Evolutionary conservation across 768 basidiomycete genomes (phyloP).

Genomic region (Boletus vinaceobasis): DNA sequence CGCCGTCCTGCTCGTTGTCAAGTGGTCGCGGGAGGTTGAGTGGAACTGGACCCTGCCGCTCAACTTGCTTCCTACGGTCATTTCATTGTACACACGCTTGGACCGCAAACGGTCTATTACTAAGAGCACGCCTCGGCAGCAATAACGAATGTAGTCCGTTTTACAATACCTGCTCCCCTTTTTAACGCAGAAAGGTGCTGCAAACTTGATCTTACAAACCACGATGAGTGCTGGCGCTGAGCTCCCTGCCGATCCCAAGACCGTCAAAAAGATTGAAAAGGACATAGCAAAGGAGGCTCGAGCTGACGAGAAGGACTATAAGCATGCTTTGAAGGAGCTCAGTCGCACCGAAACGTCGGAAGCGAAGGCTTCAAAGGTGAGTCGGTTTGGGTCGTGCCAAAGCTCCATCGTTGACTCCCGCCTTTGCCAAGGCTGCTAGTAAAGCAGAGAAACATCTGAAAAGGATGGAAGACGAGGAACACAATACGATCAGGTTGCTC

Average conservation of each 20-base stretch:
- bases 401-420: background rate
- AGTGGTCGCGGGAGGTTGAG: conserved; percentile 9
- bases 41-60: conserved; percentile 12
- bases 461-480: conserved; percentile 50
- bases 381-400: background rate
- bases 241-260: conserved; percentile 21
- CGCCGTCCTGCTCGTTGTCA: conserved; percentile 16
- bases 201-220: background rate
- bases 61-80: too few relatives aligned
- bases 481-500: conserved; percentile 46
- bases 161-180: conserved; percentile 5
- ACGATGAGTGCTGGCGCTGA: conserved; percentile 21
- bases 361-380: conserved; percentile 50
- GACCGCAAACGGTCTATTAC: too few relatives aligned
- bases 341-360: conserved; percentile 50
- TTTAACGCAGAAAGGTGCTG: background rate
- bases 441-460: conserved; percentile 46
- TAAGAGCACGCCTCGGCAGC: background rate
- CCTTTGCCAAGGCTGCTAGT: conserved; percentile 35
- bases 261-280: conserved; percentile 43
- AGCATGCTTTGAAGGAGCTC: conserved; percentile 54
- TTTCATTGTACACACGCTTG: background rate
- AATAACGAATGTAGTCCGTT: background rate
- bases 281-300: conserved; percentile 48
- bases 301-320: conserved; percentile 47